Evolutionary conservation across 371 early-diverging fungal species (phyloP).

Genomic region (Mucor racemosus): DNA sequence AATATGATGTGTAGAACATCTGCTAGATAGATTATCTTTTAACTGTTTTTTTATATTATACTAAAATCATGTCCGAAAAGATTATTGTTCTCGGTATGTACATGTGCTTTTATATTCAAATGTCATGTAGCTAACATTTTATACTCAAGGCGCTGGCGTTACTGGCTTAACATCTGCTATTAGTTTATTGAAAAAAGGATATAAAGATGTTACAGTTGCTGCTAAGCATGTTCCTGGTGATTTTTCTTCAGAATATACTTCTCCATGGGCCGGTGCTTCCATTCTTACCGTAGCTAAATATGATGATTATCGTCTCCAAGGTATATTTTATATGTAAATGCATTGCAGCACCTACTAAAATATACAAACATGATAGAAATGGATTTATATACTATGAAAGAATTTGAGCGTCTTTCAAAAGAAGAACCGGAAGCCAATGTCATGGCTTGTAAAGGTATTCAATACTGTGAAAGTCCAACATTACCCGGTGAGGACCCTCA

Average conservation of each 20-base stretch:
- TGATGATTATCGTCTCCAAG: constrained; percentile 38
- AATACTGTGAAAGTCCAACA: constrained; percentile 24
- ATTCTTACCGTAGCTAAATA: constrained; percentile 38
- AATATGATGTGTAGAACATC: background rate
- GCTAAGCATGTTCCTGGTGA: constrained; percentile 66
- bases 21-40: background rate
- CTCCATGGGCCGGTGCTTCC: constrained; percentile 76
- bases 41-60: background rate
- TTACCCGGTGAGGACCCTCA: constrained; percentile 31
- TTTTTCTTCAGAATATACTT: constrained; percentile 63
- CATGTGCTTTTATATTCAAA: background rate
- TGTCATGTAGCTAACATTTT: background rate
- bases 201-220: constrained; percentile 61
- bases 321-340: constrained; percentile 17
- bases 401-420: constrained; percentile 35
- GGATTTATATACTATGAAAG: constrained; percentile 38
- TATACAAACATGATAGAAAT: constrained; percentile 27
- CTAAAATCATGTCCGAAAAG: constrained; percentile 6
- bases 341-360: too few relatives aligned
- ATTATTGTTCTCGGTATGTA: constrained; percentile 16
- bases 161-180: constrained; percentile 75
- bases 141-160: constrained; percentile 73
- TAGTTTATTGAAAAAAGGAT: constrained; percentile 53
- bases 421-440: constrained; percentile 44
- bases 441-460: constrained; percentile 33